Evolutionary conservation across 2,329 filamentous ascomycete genomes (phyloP).

Genomic region (Ophiostoma piceae): DNA sequence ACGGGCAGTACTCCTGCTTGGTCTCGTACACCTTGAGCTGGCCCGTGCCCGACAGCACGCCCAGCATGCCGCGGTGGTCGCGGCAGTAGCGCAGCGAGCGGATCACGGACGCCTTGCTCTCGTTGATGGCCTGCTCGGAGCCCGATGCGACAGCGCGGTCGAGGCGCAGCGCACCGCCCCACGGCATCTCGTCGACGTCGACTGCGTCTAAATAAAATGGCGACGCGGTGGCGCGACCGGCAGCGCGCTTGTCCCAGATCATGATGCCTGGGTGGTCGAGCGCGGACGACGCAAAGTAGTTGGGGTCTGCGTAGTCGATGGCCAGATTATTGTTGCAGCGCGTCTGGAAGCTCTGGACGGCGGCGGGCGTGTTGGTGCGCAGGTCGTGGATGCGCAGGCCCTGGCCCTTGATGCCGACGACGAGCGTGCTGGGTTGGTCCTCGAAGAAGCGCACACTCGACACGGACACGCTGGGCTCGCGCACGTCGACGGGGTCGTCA

Average conservation of each 20-base stretch:
- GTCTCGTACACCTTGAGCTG: slow-evolving; percentile 59
- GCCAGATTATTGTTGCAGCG: slow-evolving; percentile 66
- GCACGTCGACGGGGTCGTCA: slow-evolving; percentile 52
- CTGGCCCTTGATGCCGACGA: slow-evolving; percentile 69
- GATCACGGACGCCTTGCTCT: slow-evolving; percentile 57
- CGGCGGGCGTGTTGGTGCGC: slow-evolving; percentile 36
- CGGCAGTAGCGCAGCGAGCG: slow-evolving; percentile 59
- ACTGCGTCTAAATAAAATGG: slow-evolving; percentile 52
- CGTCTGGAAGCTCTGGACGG: slow-evolving; percentile 53
- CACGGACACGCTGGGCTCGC: slow-evolving; percentile 66
- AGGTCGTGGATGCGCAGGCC: slow-evolving; percentile 74
- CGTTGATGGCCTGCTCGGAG: slow-evolving; percentile 44
- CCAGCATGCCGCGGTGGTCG: slow-evolving; percentile 56
- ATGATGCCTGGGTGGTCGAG: slow-evolving; percentile 68
- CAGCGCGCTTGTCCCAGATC: slow-evolving; percentile 71
- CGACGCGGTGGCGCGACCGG: slow-evolving; percentile 48
- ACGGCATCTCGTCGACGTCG: slow-evolving; percentile 57
- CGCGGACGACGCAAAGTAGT: slow-evolving; percentile 78
- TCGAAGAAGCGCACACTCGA: slow-evolving; percentile 79
- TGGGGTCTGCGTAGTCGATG: slow-evolving; percentile 73
- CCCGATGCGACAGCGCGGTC: slow-evolving; percentile 54
- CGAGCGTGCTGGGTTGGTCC: slow-evolving; percentile 66
- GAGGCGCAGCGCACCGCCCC: slow-evolving; percentile 56
- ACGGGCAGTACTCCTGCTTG: slow-evolving; percentile 47
- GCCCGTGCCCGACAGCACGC: slow-evolving; percentile 57